These are phyloP conservation scores for Colletotrichum graminicola DNA, from an alignment of 2,329 filamentous ascomycete species.

Conservation along the genomic window DNA sequence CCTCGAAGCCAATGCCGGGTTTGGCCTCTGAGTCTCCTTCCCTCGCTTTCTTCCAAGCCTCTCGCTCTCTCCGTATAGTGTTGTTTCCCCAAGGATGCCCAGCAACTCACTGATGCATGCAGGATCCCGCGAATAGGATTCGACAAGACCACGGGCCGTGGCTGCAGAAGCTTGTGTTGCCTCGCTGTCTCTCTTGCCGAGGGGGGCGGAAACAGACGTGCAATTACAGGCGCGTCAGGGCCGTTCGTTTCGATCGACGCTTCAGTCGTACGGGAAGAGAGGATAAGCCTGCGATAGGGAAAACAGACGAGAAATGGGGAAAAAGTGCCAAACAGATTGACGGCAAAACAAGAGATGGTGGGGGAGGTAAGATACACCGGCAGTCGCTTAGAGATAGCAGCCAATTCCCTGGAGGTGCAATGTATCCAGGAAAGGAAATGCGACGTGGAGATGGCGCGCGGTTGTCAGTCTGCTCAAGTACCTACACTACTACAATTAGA, in stretches of 20 bases:
- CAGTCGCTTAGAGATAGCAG: constrained; percentile 32
- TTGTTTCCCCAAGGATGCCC: neutral
- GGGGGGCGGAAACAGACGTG: neutral
- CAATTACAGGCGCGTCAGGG: neutral
- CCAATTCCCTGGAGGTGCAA: constrained; percentile 24
- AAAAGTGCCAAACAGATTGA: neutral
- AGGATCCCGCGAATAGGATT: constrained; percentile 16
- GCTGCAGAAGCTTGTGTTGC: constrained; percentile 17
- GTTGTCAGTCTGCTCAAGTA: constrained; percentile 8
- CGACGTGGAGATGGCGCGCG: constrained; percentile 33
- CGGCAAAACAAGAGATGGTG: constrained; percentile 7
- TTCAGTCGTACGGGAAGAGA: constrained; percentile 17
- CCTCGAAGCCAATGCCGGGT: neutral
- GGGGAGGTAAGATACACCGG: constrained; percentile 23
- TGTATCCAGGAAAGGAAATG: constrained; percentile 37
- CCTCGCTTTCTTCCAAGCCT: neutral
- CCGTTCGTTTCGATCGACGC: constrained; percentile 1
- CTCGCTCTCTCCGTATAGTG: neutral
- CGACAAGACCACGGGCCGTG: constrained; percentile 17
- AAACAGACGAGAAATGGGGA: constrained; percentile 15
- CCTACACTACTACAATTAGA: neutral
- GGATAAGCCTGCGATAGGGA: constrained; percentile 15
- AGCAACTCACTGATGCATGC: constrained; percentile 20
- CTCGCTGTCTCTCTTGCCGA: neutral
- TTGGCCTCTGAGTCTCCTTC: neutral